Base-by-base conservation (phyloP, 1,284 basidiomycete genomes). In the Boletus chippewaensis region DNA sequence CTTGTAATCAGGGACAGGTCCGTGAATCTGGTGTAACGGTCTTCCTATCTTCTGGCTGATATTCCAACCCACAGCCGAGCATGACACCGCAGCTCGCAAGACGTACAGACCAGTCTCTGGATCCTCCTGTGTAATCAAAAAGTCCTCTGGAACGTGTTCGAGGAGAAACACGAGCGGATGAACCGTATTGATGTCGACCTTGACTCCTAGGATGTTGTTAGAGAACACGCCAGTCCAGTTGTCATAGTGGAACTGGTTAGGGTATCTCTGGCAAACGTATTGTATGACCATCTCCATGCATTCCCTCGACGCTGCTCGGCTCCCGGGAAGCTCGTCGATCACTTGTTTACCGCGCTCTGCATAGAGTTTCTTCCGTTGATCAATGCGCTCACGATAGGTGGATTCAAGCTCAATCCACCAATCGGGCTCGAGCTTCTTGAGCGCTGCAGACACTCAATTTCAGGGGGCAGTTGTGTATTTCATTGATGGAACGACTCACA, bases 391-490 rank as follows among this genome's bases (percentile, higher is more conserved):
- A 1, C 64, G 61, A 58, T 79, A 79, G 1, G 75, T 75, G 4
- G 73, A 75, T 55, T 79, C 76, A 22, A 79, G 68, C 50, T 79
- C 77, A 24, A 79, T 61, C 76, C 76, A 79, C 63, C 70, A 77
- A 54, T 79, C 75, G 9, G 73, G 71, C 41, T 79, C 77, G 58
- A 79, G 64, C 46, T 64, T 69, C 58, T 69, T 71, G 26, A 78
- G 56, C 36, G 75, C 77, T 78, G 46, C 32, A 35, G 24, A 12
- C 18, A 4, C 2, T 58, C 24, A 46, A 44, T 38, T 6, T n/a
- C 11, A 48, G 31, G 22, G 5, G 20, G 11, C 6, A 38, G 12
- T 20, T 1, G 34, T 15, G 4, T 26, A 26, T 15, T 15, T 18
- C 12, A 32, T 26, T 12, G 10, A 38, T 11, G 12, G 16, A 20